phyloP scores from a whole-genome alignment of 495 filamentous ascomycete species.

The Endocarpon pusillum region DNA sequence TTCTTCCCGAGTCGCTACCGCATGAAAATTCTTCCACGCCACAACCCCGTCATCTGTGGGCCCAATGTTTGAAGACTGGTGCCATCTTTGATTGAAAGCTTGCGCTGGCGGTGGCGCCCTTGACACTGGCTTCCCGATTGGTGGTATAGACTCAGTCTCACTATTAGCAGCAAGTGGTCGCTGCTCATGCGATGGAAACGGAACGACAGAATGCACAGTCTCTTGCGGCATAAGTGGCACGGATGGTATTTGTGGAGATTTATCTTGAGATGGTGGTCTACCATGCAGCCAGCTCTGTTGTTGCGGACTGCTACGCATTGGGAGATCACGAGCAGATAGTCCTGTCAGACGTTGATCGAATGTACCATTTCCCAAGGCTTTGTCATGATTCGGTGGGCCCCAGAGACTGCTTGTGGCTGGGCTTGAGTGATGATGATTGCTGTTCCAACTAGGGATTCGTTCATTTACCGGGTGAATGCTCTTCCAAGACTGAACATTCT shows the following conservation, averaged over 20 bases:
- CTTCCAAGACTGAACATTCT: not conserved
- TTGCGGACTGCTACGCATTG: too few species aligned
- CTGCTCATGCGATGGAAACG: not conserved
- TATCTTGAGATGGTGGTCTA: too few species aligned
- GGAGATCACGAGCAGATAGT: slow-evolving; percentile 22
- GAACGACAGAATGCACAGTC: not conserved
- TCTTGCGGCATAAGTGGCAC: slow-evolving; percentile 7
- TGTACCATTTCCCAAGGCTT: slow-evolving; percentile 61
- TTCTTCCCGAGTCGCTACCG: slow-evolving; percentile 25
- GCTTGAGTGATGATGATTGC: slow-evolving; percentile 10
- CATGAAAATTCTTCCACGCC: slow-evolving; percentile 35
- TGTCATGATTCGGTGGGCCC: slow-evolving; percentile 55
- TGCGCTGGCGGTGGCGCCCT: slow-evolving; percentile 23
- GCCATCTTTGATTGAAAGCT: not conserved
- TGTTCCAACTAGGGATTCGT: slow-evolving; percentile 12
- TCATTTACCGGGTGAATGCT: not conserved
- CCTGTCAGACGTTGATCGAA: slow-evolving; percentile 46
- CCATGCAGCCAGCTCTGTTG: too few species aligned
- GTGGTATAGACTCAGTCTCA: not conserved
- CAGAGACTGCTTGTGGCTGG: slow-evolving; percentile 44
- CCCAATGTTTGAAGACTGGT: slow-evolving; percentile 1
- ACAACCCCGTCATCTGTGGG: slow-evolving; percentile 10
- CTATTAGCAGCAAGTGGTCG: slow-evolving; percentile 1
- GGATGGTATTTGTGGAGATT: slow-evolving; percentile 1
- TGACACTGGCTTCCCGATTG: slow-evolving; percentile 22